A percentile compares a stretch with the other conserved stretches of the same genome.
Evolutionary conservation across 2,329 filamentous ascomycete genomes (phyloP).

Genomic region (Cordyceps farinosa): DNA sequence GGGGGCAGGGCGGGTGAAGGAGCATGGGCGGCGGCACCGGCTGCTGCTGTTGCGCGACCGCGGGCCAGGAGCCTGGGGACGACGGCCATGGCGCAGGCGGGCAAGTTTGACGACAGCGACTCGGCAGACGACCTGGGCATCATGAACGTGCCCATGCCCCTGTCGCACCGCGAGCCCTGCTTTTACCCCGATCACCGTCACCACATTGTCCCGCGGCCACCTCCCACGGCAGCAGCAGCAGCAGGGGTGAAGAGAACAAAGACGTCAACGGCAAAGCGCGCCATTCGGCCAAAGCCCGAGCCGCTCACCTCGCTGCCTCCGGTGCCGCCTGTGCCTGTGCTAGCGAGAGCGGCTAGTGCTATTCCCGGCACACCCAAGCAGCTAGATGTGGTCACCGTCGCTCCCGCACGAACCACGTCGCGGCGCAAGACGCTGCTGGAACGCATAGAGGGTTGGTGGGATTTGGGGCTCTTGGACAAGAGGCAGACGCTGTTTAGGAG

Average conservation of each 20-base stretch:
- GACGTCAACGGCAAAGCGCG: background rate
- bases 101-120: slow-evolving; percentile 29
- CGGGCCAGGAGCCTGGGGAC: slow-evolving; percentile 36
- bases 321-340: slow-evolving; percentile 23
- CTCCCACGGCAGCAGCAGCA: slow-evolving; percentile 33
- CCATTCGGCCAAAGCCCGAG: slow-evolving; percentile 23
- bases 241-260: slow-evolving; percentile 21
- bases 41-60: background rate
- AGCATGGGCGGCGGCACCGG: background rate
- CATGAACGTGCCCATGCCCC: slow-evolving; percentile 22
- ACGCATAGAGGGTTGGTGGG: slow-evolving; percentile 53
- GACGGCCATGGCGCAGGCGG: slow-evolving; percentile 33
- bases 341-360: background rate
- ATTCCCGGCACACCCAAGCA: slow-evolving; percentile 3
- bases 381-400: slow-evolving; percentile 15
- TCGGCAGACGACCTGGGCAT: slow-evolving; percentile 30
- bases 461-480: slow-evolving; percentile 47
- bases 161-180: slow-evolving; percentile 25
- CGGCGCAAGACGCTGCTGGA: slow-evolving; percentile 47
- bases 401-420: slow-evolving; percentile 25
- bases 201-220: slow-evolving; percentile 28
- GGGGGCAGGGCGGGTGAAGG: slow-evolving; percentile 1
- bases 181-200: slow-evolving; percentile 15
- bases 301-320: slow-evolving; percentile 31
- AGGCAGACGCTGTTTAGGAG: slow-evolving; percentile 35